Evolutionary conservation across 306 rosid species (phyloP).

Genomic region (Vigna radiata): DNA sequence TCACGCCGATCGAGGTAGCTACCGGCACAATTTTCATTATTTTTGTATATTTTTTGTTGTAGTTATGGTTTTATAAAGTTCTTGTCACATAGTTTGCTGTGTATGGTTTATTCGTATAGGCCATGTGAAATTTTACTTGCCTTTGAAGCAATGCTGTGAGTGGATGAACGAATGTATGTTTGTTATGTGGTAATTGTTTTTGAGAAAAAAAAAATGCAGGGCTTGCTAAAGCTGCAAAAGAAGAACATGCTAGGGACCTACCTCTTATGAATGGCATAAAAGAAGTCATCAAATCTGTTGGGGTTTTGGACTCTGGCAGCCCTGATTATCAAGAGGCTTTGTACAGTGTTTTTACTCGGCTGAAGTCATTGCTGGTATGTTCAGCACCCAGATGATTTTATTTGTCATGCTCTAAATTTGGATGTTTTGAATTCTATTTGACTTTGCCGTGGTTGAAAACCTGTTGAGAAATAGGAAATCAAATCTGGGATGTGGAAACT

Average conservation of each 20-base stretch:
- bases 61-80: not conserved
- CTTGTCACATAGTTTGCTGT: not conserved
- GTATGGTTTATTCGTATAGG: not conserved
- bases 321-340: constrained; percentile 67
- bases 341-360: constrained; percentile 61
- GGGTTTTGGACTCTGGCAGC: constrained; percentile 70
- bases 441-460: not conserved
- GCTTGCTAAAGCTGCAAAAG: constrained; percentile 75
- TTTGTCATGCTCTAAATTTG: not conserved
- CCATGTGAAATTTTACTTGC: constrained; percentile 39
- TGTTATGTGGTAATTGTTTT: not conserved
- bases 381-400: not conserved
- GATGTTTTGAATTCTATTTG: not conserved
- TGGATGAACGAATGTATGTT: not conserved
- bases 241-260: constrained; percentile 91
- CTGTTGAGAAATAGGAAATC: not conserved
- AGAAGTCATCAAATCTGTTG: constrained; percentile 84
- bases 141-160: constrained; percentile 45
- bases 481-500: not conserved
- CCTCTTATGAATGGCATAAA: constrained; percentile 96
- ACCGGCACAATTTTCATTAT: not conserved
- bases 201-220: constrained; percentile 50
- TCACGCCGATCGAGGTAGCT: constrained; percentile 74
- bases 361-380: constrained; percentile 69
- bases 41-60: no score